phyloP scores from a whole-genome alignment of 352 stramenopile genomes.

The Phytophthora lateralis region DNA sequence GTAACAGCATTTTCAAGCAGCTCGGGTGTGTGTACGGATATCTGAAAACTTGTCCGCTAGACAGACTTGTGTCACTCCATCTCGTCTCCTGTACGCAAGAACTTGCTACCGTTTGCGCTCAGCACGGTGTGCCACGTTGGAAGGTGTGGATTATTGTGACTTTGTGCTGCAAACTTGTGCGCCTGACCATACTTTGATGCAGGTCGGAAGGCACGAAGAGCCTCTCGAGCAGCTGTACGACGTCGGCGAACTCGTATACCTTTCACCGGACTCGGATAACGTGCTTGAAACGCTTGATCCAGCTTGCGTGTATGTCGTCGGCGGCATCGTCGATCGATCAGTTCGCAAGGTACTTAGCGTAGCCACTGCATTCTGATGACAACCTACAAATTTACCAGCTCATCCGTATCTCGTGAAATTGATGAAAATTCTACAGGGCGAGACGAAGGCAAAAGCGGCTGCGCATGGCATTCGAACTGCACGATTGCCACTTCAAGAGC shows the following conservation, averaged over 20 bases:
- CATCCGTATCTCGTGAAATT: background rate
- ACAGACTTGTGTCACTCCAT: constrained; percentile 63
- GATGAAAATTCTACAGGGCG: constrained; percentile 30
- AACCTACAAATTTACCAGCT: background rate
- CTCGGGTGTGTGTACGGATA: constrained; percentile 78
- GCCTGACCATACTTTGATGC: background rate
- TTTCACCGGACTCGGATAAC: constrained; percentile 84
- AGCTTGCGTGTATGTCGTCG: constrained; percentile 71
- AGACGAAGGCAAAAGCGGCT: constrained; percentile 51
- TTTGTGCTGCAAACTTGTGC: background rate
- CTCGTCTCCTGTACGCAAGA: constrained; percentile 52
- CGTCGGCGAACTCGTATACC: constrained; percentile 66
- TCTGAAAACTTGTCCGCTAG: constrained; percentile 71
- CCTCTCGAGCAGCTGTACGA: constrained; percentile 60
- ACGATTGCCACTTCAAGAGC: constrained; percentile 72
- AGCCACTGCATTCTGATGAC: background rate
- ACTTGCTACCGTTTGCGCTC: constrained; percentile 38
- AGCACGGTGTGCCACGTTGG: constrained; percentile 59
- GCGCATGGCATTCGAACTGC: constrained; percentile 36
- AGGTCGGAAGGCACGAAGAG: constrained; percentile 48
- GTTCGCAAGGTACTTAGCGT: constrained; percentile 43
- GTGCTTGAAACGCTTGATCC: constrained; percentile 61
- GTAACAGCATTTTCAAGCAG: constrained; percentile 84
- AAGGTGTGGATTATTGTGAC: constrained; percentile 43
- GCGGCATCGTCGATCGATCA: constrained; percentile 86